Evolutionary conservation across 805 yeast species (phyloP), one percentile per base, ranked within the genome.

Genomic region (Barnettozyma salicaria): DNA sequence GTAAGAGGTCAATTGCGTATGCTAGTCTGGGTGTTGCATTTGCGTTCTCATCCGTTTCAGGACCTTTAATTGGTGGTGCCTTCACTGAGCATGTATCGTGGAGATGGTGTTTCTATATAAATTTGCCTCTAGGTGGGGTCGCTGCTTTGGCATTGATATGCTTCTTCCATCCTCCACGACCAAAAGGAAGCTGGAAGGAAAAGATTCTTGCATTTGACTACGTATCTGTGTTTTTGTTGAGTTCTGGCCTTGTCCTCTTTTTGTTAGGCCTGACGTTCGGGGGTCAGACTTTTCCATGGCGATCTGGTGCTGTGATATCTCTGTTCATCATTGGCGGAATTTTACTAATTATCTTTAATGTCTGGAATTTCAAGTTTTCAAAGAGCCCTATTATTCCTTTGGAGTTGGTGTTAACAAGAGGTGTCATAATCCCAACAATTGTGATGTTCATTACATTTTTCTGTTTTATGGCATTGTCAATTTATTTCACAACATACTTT

Each of bases 101-200:
- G 88, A 64, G 88, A 49, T 80, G 88, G 86, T 76, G 85, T 49
- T 82, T 80, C 53, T 82, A 75, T 58, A 65, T 82, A 44, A 81
- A 80, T 55, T 55, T 82, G 25, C 85, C 87, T 3, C 56, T 79
- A 24, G 83, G 84, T 13, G 86, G 80, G 1, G 37, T 64, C 1
- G 70, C 76, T 1, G 50, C 66, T 14, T 50, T 53, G 0, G 44
- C 65, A 7, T 52, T 74, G 13, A 32, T 65, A 4, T 40, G 66
- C 5, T 61, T 67, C 14, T 69, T 72, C 52, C 60, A 65, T 21
- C 77, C 80, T 10, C 74, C 74, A 6, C 50, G 48, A n/a, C 67
- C 74, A 1, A 49, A 50, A n/a, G 70, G 71, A 11, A 50, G 58
- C 14, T 37, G 64, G 25, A 51, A 45, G 22, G 55, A 60, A 18